These are phyloP conservation scores for Vachellia collinsii DNA, from an alignment of 306 rosid species.

Conservation along the genomic window DNA sequence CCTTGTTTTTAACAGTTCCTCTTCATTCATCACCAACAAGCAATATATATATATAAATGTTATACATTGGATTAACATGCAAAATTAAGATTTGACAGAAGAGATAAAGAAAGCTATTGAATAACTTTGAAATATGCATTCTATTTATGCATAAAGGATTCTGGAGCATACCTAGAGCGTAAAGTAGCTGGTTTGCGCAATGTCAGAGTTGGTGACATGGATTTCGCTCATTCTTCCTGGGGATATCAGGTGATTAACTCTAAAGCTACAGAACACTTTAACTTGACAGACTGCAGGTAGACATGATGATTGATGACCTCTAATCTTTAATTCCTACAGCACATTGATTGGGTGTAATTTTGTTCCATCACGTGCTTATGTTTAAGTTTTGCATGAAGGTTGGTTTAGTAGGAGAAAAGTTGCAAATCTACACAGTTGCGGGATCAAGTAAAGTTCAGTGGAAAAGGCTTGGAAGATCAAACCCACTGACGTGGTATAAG, in stretches of 20 bases:
- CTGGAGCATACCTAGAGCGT: conserved; percentile 77
- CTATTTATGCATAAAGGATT: conserved; percentile 53
- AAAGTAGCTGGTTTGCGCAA: conserved; percentile 57
- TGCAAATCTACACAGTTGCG: conserved; percentile 49
- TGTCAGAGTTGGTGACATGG: conserved; percentile 37
- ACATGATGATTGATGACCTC: conserved; percentile 14
- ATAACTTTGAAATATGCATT: conserved; percentile 31
- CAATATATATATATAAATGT: conserved; percentile 16
- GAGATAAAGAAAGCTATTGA: neutral
- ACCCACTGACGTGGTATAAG: conserved; percentile 86
- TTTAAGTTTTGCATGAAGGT: conserved; percentile 53
- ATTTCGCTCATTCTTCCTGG: conserved; percentile 53
- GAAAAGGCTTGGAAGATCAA: conserved; percentile 48
- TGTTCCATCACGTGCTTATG: conserved; percentile 29
- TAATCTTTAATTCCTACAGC: neutral
- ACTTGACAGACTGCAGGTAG: conserved; percentile 25
- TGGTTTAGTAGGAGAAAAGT: conserved; percentile 75
- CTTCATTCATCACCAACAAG: conserved; percentile 27
- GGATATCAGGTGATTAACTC: conserved; percentile 75
- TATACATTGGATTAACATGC: conserved; percentile 10
- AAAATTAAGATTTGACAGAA: neutral
- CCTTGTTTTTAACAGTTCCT: conserved; percentile 24
- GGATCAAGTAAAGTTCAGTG: conserved; percentile 66
- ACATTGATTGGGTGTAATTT: neutral
- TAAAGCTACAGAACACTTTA: conserved; percentile 12